Conservation (phyloP, 352 stramenopile species). For the Phytophthora pini region DNA sequence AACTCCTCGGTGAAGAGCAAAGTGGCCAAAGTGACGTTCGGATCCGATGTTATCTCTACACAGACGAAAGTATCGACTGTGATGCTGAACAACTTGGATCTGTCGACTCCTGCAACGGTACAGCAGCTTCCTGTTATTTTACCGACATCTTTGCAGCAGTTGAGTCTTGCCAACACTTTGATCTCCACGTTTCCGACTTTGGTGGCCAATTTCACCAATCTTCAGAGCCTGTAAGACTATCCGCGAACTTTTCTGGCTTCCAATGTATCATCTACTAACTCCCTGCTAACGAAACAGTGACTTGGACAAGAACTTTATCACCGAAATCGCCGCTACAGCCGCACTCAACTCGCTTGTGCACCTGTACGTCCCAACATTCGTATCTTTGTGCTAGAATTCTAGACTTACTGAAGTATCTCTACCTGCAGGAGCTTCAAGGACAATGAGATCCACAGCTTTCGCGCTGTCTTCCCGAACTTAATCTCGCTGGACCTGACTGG, state of each 20-base stretch:
- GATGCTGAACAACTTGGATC: slow-evolving; percentile 40
- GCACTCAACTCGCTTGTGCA: slow-evolving; percentile 47
- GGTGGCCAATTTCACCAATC: slow-evolving; percentile 44
- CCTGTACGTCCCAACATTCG: slow-evolving; percentile 42
- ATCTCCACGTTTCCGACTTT: slow-evolving; percentile 38
- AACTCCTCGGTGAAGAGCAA: slow-evolving; percentile 41
- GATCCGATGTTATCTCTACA: slow-evolving; percentile 31
- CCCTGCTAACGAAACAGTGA: slow-evolving; percentile 24
- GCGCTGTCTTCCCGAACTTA: slow-evolving; percentile 61
- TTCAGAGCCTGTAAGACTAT: slow-evolving; percentile 36
- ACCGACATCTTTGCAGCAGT: slow-evolving; percentile 24
- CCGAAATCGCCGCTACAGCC: slow-evolving; percentile 36
- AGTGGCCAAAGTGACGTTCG: slow-evolving; percentile 42
- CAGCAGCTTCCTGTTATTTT: slow-evolving; percentile 33
- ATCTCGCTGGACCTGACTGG: slow-evolving; percentile 56
- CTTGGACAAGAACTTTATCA: slow-evolving; percentile 45
- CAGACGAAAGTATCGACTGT: slow-evolving; percentile 38
- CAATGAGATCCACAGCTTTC: slow-evolving; percentile 61
- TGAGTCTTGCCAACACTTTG: slow-evolving; percentile 43
- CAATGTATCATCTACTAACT: slow-evolving; percentile 5
- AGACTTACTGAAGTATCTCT: background rate
- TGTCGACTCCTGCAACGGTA: slow-evolving; percentile 28
- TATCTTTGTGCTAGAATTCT: background rate
- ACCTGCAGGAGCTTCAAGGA: slow-evolving; percentile 47
- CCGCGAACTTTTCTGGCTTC: background rate